Evolutionary conservation across 1,284 basidiomycete genomes (phyloP), one percentile per base, ranked within the genome.

Genomic region (Cutaneotrichosporon sp.): DNA sequence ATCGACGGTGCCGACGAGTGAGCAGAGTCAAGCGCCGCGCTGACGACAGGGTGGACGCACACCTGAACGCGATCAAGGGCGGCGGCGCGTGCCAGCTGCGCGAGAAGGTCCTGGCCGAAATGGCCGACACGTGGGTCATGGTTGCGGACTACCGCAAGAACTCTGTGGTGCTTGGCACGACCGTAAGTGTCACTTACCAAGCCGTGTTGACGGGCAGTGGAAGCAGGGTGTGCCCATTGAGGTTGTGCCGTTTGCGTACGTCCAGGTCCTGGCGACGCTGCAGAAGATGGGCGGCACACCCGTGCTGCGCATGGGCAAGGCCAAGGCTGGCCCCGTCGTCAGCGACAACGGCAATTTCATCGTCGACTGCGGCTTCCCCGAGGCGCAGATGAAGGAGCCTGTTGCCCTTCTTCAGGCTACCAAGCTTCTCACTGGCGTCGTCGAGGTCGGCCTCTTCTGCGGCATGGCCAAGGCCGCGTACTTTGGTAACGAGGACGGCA

Each of bases 111-210:
- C 81, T 98, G 17, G 93, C 91, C 3, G 94, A 97, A 73, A 91
- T 91, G 17, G 93, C 96, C n/a, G 82, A 83, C 63, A 90, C 85
- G 80, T 97, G 94, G 78, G 80, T 97, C 69, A 81, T 97, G 44
- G 94, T 98, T 40, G 94, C 96, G 45, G 96, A 98, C 75, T 90
- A 88, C 77, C 84, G 94, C 62, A 98, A 96, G 77, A 91, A 97
- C 67, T 85, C 86, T 8, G 77, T 84, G 50, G 80, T 84, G 37
- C 81, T 98, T 15, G 91, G 94, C 3, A 86, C 85, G 22, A 88
- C 81, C 68, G 89, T 91, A 67, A 59, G 86, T 80, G 21, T 5
- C 41, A 7, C 22, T 8, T 45, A n/a, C 30, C 33, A 3, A 9
- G 17, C 23, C 22, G 13, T 22, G 17, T 49, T 54, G 14, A 54